Evolutionary conservation across 352 stramenopile genomes (phyloP), one percentile per base, ranked within the genome.

Genomic region (Phytophthora litchii): DNA sequence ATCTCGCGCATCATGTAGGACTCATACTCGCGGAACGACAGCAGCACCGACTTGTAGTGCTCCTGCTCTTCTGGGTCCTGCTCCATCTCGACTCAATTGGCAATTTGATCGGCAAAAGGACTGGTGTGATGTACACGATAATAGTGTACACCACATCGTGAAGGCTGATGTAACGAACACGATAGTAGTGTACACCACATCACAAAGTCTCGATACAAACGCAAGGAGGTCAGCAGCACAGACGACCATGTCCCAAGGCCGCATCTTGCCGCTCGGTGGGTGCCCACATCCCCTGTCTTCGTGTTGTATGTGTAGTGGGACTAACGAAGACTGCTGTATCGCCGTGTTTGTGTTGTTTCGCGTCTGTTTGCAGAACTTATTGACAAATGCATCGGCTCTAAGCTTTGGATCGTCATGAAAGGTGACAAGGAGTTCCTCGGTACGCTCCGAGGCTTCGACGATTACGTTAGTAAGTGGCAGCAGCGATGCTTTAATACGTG

Each of bases 361-460:
- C 25, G 20, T 44, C 14, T 20, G 20, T 6, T 9, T 14, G 27
- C 52, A 96, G 97, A 99, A 82, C 79, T 99, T 25, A 99, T 99
- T 59, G 97, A 99, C 82, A 99, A 99, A 72, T 99, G 97, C 73
- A 99, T 99, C 60, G 97, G 97, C 44, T 98, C 94, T 13, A 88
- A 92, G 52, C 92, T 99, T 44, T 99, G 97, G 97, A 98, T 99
- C 66, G 95, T 99, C 67, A 99, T 99, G 96, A 98, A 99, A 72
- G 96, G 96, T 37, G 89, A 97, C 72, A 98, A 98, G 71, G 95
- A 98, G 70, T 91, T 98, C 60, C 65, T 98, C 20, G 95, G 95
- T 31, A 98, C 95, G 23, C 80, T 98, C 19, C 78, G 90, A 38
- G 95, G 95, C 16, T 98, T 98, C 60, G 95, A 98, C 66, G 94